These are phyloP conservation scores for Alternaria atra DNA, from an alignment of 2,329 filamentous ascomycete species.

Conservation along the genomic window DNA sequence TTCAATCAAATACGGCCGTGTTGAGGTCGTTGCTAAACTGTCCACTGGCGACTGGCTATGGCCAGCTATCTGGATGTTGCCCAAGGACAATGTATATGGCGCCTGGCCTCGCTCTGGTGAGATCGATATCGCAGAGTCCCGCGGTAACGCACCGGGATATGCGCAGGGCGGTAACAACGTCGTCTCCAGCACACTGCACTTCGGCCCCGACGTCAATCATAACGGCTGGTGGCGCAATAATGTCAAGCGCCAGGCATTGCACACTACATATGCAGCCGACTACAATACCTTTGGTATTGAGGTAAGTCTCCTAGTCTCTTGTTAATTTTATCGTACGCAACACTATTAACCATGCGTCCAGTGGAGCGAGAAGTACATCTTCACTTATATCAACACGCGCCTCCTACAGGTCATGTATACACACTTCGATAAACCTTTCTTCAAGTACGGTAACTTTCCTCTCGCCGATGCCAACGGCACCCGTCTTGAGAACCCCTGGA, in stretches of 20 bases:
- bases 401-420: constrained; percentile 83
- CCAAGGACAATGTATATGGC: constrained; percentile 75
- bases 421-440: constrained; percentile 73
- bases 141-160: constrained; percentile 84
- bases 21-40: constrained; percentile 80
- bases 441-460: constrained; percentile 74
- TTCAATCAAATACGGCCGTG: constrained; percentile 79
- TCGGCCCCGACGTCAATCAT: constrained; percentile 75
- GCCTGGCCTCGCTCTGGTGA: constrained; percentile 81
- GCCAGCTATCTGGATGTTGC: constrained; percentile 94
- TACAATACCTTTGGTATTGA: constrained; percentile 85
- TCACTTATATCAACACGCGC: constrained; percentile 83
- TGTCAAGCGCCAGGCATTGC: constrained; percentile 76
- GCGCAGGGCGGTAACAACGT: constrained; percentile 82
- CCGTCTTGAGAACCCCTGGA: constrained; percentile 70
- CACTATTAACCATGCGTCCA: constrained; percentile 18
- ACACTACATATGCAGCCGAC: constrained; percentile 73
- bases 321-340: background rate
- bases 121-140: constrained; percentile 83
- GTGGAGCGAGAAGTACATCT: constrained; percentile 88
- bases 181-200: constrained; percentile 80
- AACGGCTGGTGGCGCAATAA: constrained; percentile 88
- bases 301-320: constrained; percentile 21
- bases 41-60: constrained; percentile 86
- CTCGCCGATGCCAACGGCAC: constrained; percentile 71